A percentile compares a stretch with the other conserved stretches of the same genome.
Evolutionary conservation across 192 early-diverging fungal genomes (phyloP).

Genomic region (Diversispora epigaea): DNA sequence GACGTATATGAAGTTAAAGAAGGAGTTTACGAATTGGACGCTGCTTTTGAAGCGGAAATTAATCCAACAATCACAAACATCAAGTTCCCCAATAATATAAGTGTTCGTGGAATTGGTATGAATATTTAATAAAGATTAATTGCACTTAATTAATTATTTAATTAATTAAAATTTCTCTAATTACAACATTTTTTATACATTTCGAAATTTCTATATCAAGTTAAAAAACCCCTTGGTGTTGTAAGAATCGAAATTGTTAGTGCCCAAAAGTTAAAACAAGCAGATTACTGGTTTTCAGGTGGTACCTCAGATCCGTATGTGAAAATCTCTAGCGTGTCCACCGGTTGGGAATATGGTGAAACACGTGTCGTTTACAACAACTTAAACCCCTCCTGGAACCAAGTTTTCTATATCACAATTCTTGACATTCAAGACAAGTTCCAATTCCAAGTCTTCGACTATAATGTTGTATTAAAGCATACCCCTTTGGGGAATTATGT

Average conservation of each 20-base stretch:
- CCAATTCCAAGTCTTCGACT: constrained; percentile 74
- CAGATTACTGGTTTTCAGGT: constrained; percentile 55
- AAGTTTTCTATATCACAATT: constrained; percentile 82
- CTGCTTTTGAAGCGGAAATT: background rate
- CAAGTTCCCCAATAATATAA: background rate
- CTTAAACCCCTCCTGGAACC: constrained; percentile 88
- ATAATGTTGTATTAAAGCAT: constrained; percentile 76
- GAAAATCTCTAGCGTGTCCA: constrained; percentile 55
- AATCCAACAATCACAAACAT: background rate
- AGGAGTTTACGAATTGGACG: background rate
- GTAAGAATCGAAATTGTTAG: constrained; percentile 69
- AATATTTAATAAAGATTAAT: background rate
- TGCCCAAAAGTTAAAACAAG: constrained; percentile 75
- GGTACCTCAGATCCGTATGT: constrained; percentile 91
- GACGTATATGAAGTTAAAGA: constrained; percentile 6
- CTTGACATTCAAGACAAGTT: constrained; percentile 68
- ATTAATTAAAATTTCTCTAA: background rate
- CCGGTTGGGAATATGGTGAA: constrained; percentile 59
- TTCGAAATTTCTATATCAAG: background rate
- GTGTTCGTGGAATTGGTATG: background rate
- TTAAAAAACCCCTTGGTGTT: constrained; percentile 63
- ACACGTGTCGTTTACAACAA: constrained; percentile 82
- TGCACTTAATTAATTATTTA: background rate
- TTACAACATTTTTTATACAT: background rate
- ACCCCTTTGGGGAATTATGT: constrained; percentile 67